These are phyloP conservation scores for Ophiostoma ulmi DNA, from an alignment of 2,329 filamentous ascomycete species.

Conservation along the genomic window DNA sequence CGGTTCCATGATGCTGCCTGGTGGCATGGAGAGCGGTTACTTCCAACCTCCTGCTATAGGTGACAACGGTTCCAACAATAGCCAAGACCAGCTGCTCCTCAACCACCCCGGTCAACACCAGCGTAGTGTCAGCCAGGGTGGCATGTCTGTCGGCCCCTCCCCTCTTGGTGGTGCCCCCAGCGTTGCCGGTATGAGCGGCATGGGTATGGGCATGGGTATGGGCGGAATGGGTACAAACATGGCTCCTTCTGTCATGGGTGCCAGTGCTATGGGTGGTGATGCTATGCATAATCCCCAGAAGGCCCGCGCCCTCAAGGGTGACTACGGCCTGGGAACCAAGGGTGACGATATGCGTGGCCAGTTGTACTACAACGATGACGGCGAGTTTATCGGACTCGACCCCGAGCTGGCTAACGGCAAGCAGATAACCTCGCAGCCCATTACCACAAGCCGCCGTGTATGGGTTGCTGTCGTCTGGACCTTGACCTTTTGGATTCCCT, in stretches of 20 bases:
- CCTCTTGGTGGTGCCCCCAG: constrained; percentile 28
- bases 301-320: constrained; percentile 56
- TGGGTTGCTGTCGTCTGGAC: constrained; percentile 85
- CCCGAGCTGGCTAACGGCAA: constrained; percentile 73
- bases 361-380: constrained; percentile 67
- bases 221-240: constrained; percentile 40
- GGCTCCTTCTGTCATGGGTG: constrained; percentile 40
- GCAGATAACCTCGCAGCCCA: constrained; percentile 64
- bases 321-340: constrained; percentile 84
- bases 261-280: constrained; percentile 35
- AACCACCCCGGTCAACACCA: constrained; percentile 38
- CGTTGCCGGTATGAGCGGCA: constrained; percentile 30
- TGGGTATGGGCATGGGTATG: constrained; percentile 33
- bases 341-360: constrained; percentile 73
- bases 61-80: constrained; percentile 57
- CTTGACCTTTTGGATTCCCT: constrained; percentile 91
- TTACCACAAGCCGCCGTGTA: constrained; percentile 58
- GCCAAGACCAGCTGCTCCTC: constrained; percentile 68
- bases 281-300: constrained; percentile 51
- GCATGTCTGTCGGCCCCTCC: constrained; percentile 39
- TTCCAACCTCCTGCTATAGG: constrained; percentile 59
- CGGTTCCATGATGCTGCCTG: constrained; percentile 40
- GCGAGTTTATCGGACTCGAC: constrained; percentile 67
- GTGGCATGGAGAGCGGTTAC: constrained; percentile 67
- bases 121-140: constrained; percentile 53